Evolutionary conservation across 805 yeast genomes (phyloP), one percentile per base, ranked within the genome.

Genomic region (Cyberlindnera nakhonratchasimensis): DNA sequence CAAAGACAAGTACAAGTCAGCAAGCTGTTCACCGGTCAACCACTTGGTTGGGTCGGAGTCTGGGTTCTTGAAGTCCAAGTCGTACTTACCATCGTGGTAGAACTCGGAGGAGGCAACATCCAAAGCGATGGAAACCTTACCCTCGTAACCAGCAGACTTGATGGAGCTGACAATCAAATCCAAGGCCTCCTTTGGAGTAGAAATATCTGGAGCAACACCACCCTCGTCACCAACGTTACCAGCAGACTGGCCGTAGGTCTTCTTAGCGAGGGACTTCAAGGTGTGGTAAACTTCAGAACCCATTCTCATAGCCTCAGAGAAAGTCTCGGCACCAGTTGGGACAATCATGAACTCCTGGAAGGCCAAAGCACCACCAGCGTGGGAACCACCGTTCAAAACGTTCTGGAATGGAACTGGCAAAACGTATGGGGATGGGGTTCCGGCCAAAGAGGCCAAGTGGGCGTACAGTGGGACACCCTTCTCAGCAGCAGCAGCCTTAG

Each of bases 181-280:
- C 57, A 91, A 77, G 61, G 98, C 99, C 81, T 91, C 98, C 72
- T 80, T 86, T 67, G 99, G 91, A 61, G 96, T 80, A 57, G 84
- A 79, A 58, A 93, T 82, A 72, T 89, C 87, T 72, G 99, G 99
- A 63, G 99, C 99, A 77, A 91, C 96, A 82, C 99, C 99, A 85
- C 99, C 99, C 80, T 91, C 99, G 74, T 91, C 99, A 82, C 99
- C 99, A 68, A 91, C 99, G 77, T 91, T 91, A 75, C 96, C 98
- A 64, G 99, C 99, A 52, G 95, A 83, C 66, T 87, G 84, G 68
- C 99, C 99, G 84, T 91, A 93, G 70, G 75, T 78, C 82, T 87
- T 83, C 82, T 87, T 86, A 71, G 98, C 84, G 63, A 86, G 75
- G 55, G 90, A 72, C 80, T 93, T 93, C 72, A 91, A 82, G 75